Evolutionary conservation across 805 yeast species (phyloP).

Genomic region (Sungouiozyma intestinalis): DNA sequence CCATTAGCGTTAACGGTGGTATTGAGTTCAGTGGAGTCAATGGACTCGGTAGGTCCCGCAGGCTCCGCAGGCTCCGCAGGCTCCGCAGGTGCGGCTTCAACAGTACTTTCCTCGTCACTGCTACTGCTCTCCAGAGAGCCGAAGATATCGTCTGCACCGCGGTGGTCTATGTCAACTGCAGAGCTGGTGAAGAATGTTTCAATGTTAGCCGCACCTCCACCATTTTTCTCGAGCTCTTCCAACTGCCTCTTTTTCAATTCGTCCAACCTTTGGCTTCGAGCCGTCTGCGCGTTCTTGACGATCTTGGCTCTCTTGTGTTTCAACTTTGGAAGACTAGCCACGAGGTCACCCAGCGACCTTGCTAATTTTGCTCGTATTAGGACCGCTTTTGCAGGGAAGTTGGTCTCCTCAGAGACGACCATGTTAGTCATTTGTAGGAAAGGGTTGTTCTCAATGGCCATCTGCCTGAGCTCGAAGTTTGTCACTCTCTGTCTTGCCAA

Average conservation of each 20-base stretch:
- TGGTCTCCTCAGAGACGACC: not conserved
- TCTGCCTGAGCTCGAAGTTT: conserved; percentile 17
- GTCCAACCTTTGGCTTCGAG: conserved; percentile 23
- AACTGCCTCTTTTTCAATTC: conserved; percentile 21
- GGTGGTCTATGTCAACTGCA: not conserved
- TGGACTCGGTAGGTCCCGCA: too few species aligned
- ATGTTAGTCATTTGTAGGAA: conserved; percentile 7
- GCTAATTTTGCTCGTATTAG: conserved; percentile 2
- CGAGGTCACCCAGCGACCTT: conserved; percentile 12
- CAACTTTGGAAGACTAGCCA: conserved; percentile 10
- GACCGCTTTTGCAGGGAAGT: not conserved
- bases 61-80: too few species aligned
- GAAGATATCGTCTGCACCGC: not conserved
- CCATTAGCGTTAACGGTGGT: too few species aligned
- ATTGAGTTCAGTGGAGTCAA: too few species aligned
- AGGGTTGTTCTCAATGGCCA: conserved; percentile 18
- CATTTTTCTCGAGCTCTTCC: conserved; percentile 15
- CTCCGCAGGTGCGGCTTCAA: too few species aligned
- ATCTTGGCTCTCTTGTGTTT: conserved; percentile 14
- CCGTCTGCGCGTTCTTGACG: conserved; percentile 26
- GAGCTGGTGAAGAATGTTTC: conserved; percentile 2
- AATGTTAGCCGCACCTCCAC: not conserved
- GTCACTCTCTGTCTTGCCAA: conserved; percentile 28
- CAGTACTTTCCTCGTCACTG: not conserved
- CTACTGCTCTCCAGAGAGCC: not conserved